phyloP scores from a whole-genome alignment of 2,329 filamentous ascomycete genomes.

The Neopestalotiopsis sp. region DNA sequence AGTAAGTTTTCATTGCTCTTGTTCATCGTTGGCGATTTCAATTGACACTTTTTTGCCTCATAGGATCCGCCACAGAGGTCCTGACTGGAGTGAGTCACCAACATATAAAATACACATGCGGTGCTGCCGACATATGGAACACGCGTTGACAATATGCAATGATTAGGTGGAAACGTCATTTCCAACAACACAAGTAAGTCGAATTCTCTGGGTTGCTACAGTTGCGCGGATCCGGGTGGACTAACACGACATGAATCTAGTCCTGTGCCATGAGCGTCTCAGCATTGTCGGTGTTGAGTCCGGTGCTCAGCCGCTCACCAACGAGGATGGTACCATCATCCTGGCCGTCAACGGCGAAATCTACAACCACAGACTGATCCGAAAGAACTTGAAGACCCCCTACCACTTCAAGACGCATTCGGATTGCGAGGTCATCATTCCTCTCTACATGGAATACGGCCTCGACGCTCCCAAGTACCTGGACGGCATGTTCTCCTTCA shows the following conservation, averaged over 20 bases:
- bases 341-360: slow-evolving; percentile 99
- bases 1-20: slow-evolving; percentile 63
- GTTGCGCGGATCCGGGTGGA: background rate
- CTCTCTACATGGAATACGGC: slow-evolving; percentile 91
- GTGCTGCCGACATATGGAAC: slow-evolving; percentile 11
- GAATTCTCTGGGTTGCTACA: slow-evolving; percentile 6
- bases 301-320: slow-evolving; percentile 93
- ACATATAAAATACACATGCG: slow-evolving; percentile 21
- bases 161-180: slow-evolving; percentile 81
- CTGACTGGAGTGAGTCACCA: slow-evolving; percentile 91
- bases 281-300: slow-evolving; percentile 97
- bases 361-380: slow-evolving; percentile 97
- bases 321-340: slow-evolving; percentile 84
- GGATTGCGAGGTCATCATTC: slow-evolving; percentile 98
- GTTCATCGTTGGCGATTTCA: slow-evolving; percentile 25
- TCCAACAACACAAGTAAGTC: slow-evolving; percentile 87
- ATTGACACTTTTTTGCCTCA: slow-evolving; percentile 41
- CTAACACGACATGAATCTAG: slow-evolving; percentile 49
- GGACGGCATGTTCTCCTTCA: slow-evolving; percentile 99
- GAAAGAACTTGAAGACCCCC: slow-evolving; percentile 80
- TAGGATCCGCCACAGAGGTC: slow-evolving; percentile 93
- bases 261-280: slow-evolving; percentile 96
- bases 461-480: slow-evolving; percentile 91
- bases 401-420: slow-evolving; percentile 99
- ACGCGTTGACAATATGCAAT: slow-evolving; percentile 24